Percentiles rank a stretch among this genome's conserved stretches.
phyloP scores from a whole-genome alignment of 352 stramenopile genomes.

The Thalassiosira hispida region DNA sequence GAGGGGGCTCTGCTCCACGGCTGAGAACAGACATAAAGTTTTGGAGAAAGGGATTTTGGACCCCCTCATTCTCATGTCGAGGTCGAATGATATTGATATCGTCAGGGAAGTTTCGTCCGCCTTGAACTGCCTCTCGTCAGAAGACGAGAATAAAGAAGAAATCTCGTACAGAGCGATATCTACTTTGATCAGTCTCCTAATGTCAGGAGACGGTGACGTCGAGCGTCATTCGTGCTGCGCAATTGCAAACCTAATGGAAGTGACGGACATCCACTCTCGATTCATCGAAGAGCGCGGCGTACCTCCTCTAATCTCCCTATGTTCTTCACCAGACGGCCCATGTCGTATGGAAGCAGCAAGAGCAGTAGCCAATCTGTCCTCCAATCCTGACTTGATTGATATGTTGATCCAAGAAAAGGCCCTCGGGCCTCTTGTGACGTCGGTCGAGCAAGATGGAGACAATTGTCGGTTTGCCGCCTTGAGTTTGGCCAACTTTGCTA shows the following conservation, averaged over 20 bases:
- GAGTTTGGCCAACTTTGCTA: conserved; percentile 93
- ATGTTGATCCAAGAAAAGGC: conserved; percentile 91
- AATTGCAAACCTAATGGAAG: conserved; percentile 94
- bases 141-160: conserved; percentile 96
- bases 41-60: conserved; percentile 95
- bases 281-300: conserved; percentile 93
- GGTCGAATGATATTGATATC: conserved; percentile 91
- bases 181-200: conserved; percentile 93
- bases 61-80: conserved; percentile 94
- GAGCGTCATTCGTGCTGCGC: conserved; percentile 93
- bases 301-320: conserved; percentile 91
- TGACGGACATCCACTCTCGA: conserved; percentile 93
- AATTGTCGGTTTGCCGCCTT: conserved; percentile 94
- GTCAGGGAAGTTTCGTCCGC: conserved; percentile 91
- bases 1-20: conserved; percentile 92
- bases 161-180: conserved; percentile 93
- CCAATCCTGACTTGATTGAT: conserved; percentile 85
- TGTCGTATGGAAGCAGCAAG: conserved; percentile 91
- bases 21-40: conserved; percentile 88
- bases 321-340: conserved; percentile 89
- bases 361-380: conserved; percentile 93
- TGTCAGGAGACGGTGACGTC: conserved; percentile 90
- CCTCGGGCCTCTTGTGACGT: conserved; percentile 90
- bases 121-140: conserved; percentile 93
- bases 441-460: conserved; percentile 87